Percentiles rank a stretch among this genome's conserved stretches.
phyloP scores from a whole-genome alignment of 2,329 filamentous ascomycete species.

The Diplodia sapinea region DNA sequence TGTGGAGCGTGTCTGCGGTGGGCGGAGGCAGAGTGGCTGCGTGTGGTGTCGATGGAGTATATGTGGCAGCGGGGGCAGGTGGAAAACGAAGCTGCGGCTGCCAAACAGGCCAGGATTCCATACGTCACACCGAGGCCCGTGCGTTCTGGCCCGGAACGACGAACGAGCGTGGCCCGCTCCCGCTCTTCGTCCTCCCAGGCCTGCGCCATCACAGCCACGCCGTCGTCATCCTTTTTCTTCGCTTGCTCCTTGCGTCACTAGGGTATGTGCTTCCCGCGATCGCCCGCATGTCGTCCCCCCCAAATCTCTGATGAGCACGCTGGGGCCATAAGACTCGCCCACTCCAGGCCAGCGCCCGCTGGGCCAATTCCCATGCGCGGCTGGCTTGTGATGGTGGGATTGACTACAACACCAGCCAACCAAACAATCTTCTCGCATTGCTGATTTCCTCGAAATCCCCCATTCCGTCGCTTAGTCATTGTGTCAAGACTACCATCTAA shows the following conservation, averaged over 20 bases:
- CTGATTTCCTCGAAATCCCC: not conserved
- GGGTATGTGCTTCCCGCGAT: constrained; percentile 19
- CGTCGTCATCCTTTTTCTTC: constrained; percentile 7
- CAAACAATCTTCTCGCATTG: constrained; percentile 27
- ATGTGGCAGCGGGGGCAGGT: constrained; percentile 22
- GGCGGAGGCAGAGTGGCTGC: not conserved
- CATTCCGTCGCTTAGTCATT: not conserved
- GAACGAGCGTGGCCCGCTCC: constrained; percentile 4
- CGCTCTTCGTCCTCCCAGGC: not conserved
- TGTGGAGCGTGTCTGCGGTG: not conserved
- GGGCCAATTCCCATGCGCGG: constrained; percentile 19
- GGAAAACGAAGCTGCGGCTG: constrained; percentile 24
- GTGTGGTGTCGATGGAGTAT: constrained; percentile 23
- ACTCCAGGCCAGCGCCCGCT: not conserved
- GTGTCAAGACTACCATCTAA: not conserved
- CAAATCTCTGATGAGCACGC: constrained; percentile 26
- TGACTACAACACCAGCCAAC: constrained; percentile 29
- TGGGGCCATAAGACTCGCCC: constrained; percentile 31
- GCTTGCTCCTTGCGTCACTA: constrained; percentile 19
- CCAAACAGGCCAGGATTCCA: constrained; percentile 4
- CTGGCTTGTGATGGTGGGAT: constrained; percentile 6
- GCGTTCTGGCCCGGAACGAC: constrained; percentile 19
- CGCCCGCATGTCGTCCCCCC: not conserved
- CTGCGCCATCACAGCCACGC: constrained; percentile 20
- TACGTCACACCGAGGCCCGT: constrained; percentile 29